Conservation (phyloP, 495 filamentous ascomycete species). For the Evansstolkia leycettana region DNA sequence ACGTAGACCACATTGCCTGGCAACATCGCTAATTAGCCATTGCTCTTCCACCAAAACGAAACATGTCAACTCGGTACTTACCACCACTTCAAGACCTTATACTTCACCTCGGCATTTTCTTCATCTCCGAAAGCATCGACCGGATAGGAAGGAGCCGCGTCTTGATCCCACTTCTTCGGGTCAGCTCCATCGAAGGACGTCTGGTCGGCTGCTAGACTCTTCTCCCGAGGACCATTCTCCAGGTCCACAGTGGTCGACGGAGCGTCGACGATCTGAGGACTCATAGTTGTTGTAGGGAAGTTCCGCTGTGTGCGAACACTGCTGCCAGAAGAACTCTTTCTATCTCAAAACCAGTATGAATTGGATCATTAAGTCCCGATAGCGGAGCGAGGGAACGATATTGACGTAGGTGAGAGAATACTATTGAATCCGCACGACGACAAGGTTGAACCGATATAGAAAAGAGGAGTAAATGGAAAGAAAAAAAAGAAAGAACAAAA, state of each 20-base stretch:
- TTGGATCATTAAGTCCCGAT: too few relatives aligned
- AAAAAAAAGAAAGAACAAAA: neutral
- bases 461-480: neutral
- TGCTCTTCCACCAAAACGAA: too few relatives aligned
- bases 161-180: slow-evolving; percentile 9
- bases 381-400: too few relatives aligned
- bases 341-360: too few relatives aligned
- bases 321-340: too few relatives aligned
- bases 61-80: too few relatives aligned
- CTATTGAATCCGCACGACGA: too few relatives aligned
- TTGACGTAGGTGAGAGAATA: too few relatives aligned
- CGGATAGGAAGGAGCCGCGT: slow-evolving; percentile 4
- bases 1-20: slow-evolving; percentile 32
- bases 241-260: slow-evolving; percentile 5
- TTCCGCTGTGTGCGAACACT: too few relatives aligned
- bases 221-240: slow-evolving; percentile 3
- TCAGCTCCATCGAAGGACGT: slow-evolving; percentile 6
- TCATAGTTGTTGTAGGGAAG: slow-evolving; percentile 7
- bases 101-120: slow-evolving; percentile 26
- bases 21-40: too few relatives aligned
- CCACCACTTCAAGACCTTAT: slow-evolving; percentile 33
- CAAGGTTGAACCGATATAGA: neutral
- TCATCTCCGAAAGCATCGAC: slow-evolving; percentile 31
- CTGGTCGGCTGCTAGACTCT: slow-evolving; percentile 3
- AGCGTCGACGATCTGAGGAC: slow-evolving; percentile 4